Evolutionary conservation across 805 yeast genomes (phyloP), one percentile per base, ranked within the genome.

Genomic region (Zygosaccharomyces siamensis): DNA sequence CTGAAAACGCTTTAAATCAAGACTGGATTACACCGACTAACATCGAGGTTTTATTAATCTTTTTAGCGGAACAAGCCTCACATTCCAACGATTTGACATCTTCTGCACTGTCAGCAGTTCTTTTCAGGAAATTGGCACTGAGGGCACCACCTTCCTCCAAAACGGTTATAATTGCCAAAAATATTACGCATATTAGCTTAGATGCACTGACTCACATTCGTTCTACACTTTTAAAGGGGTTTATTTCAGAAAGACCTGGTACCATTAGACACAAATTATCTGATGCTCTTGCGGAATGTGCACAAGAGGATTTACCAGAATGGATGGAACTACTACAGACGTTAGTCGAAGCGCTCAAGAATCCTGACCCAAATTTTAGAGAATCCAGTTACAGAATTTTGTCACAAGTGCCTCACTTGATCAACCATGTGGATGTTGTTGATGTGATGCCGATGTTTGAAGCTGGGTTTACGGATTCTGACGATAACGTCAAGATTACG

Each of bases 271-370:
- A 92, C 67, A 93, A 92, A 63, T 72, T 93, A 43, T 83, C 97
- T 2, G 99, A 93, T 72, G 95, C 96, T 7, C 84, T 93, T 42
- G 87, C 97, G 0, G 98, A 90, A 68, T 80, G 92, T 40, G 95
- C 97, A 1, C 82, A 83, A 59, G 84, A 81, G 50, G 83, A 79
- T 11, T 66, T 72, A 41, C 73, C 72, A 20, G 67, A 73, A 4
- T 92, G 99, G 99, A 79, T 83, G 12, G 90, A 87, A 37, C 76
- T 86, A 43, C 69, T 89, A 33, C 89, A 86, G 45, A 81, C 89
- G 0, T 72, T 92, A 35, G 78, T 88, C 53, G 80, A 78, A 57
- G 89, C 93, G 8, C 71, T 83, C 16, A 71, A 74, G 46, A 68
- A 65, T 57, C 63, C 62, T 30, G 85, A 84, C 60, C 73, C 84